A percentile compares a stretch with the other conserved stretches of the same genome.
These are phyloP conservation scores for Globisporangium radiosum DNA, from an alignment of 352 stramenopile species.

Conservation along the genomic window DNA sequence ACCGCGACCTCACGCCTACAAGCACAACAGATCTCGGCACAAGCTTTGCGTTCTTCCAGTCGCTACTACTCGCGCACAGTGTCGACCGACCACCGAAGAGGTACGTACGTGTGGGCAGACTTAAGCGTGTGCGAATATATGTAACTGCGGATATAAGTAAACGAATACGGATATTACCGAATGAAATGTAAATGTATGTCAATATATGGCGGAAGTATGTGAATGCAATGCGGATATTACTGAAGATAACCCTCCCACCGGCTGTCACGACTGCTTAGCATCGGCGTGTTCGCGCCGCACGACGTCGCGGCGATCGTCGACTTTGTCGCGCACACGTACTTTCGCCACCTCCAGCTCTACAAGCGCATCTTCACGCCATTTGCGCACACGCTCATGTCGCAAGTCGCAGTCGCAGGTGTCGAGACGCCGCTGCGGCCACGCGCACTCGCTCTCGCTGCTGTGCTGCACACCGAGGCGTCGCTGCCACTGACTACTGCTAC, in stretches of 20 bases:
- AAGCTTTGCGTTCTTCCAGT: conserved; percentile 62
- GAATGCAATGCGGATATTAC: not conserved
- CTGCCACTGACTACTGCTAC: too few relatives aligned
- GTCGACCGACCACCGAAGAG: conserved; percentile 66
- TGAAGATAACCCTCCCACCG: too few relatives aligned
- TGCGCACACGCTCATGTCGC: conserved; percentile 41
- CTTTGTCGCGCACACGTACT: conserved; percentile 75
- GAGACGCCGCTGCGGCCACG: conserved; percentile 28
- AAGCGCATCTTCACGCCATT: conserved; percentile 75
- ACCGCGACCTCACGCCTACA: conserved; percentile 33
- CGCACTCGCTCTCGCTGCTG: conserved; percentile 25
- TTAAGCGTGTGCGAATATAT: not conserved
- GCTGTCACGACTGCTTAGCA: conserved; percentile 17
- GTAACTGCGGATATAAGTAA: not conserved
- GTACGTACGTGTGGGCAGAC: conserved; percentile 12
- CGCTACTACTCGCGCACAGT: conserved; percentile 52
- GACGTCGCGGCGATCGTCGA: conserved; percentile 61
- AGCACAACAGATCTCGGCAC: conserved; percentile 40
- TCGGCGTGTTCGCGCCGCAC: conserved; percentile 42
- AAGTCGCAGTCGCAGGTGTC: conserved; percentile 37
- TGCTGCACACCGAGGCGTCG: conserved; percentile 22
- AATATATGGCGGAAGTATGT: not conserved
- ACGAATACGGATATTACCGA: not conserved
- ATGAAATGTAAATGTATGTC: not conserved
- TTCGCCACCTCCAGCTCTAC: conserved; percentile 74